Evolutionary conservation across 495 filamentous ascomycete genomes (phyloP).

Genomic region (Neurospora tetraspora): DNA sequence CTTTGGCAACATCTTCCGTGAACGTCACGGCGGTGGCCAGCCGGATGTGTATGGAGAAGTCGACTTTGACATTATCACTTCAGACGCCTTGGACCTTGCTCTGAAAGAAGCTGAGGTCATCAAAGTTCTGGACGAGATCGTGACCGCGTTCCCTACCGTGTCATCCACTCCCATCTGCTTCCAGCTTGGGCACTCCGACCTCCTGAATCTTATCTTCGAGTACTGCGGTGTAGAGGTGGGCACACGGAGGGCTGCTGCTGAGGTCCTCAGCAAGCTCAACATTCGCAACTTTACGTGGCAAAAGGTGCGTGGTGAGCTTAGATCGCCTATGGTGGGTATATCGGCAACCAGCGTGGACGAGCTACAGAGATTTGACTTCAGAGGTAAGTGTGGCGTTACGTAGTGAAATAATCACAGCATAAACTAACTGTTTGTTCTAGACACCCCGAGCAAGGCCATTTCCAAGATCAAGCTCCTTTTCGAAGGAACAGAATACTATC

Average conservation of each 20-base stretch:
- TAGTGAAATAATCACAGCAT: neutral
- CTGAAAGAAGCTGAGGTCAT: slow-evolving; percentile 90
- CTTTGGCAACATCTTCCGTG: slow-evolving; percentile 84
- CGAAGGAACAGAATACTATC: slow-evolving; percentile 56
- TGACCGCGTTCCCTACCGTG: slow-evolving; percentile 69
- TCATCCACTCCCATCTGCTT: slow-evolving; percentile 71
- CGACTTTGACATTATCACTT: slow-evolving; percentile 87
- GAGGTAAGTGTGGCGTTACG: slow-evolving; percentile 40
- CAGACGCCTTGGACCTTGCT: slow-evolving; percentile 69
- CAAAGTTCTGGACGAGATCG: slow-evolving; percentile 87
- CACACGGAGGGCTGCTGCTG: slow-evolving; percentile 63
- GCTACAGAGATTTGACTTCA: slow-evolving; percentile 79
- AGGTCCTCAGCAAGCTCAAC: slow-evolving; percentile 80
- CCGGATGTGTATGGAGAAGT: slow-evolving; percentile 79
- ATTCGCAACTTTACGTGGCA: slow-evolving; percentile 73
- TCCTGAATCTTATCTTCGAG: slow-evolving; percentile 77
- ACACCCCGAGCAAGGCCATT: slow-evolving; percentile 63
- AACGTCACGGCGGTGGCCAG: slow-evolving; percentile 60
- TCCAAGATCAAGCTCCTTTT: slow-evolving; percentile 61
- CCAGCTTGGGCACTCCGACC: slow-evolving; percentile 79
- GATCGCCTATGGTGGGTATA: slow-evolving; percentile 68
- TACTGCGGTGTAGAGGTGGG: slow-evolving; percentile 67
- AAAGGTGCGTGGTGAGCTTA: slow-evolving; percentile 74
- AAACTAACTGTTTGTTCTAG: slow-evolving; percentile 24
- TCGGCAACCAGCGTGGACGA: slow-evolving; percentile 88